Evolutionary conservation across 805 yeast species (phyloP), one percentile per base, ranked within the genome.

Genomic region (Candida railenensis): DNA sequence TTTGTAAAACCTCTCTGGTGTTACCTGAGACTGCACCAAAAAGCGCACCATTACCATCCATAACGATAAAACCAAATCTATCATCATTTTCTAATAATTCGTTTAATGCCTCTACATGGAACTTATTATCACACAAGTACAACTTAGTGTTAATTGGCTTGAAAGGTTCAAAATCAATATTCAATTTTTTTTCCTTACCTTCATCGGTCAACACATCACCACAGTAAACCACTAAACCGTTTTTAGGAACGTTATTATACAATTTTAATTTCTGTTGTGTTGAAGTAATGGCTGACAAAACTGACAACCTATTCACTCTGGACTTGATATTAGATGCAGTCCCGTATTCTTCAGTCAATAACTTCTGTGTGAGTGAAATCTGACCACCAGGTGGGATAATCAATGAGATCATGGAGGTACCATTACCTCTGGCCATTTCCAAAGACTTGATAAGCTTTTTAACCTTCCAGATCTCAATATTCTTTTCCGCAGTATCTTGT

Each of bases 11-110:
- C 52, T 94, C 97, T 77, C 99, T 86, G 40, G 96, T 91, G 74
- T 94, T 94, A 67, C 99, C 99, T 39, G 95, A 83, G 46, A 94
- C 82, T 16, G 95, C 80, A 71, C 99, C 99, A 58, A 94, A 94
- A 55, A 94, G 76, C 2, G 97, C 89, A 50, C 99, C 99, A 68
- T 91, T 90, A 89, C 99, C 99, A 73, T 94, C 99, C 99, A 94
- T 94, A 60, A 94, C 86, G 58, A 94, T 95, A 73, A 94, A 94
- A 43, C 99, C 99, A 58, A 92, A 94, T 69, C 87, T 83, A 67
- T 95, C 97, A 70, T 94, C 99, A 54, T 89, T 83, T 74, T 94
- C 97, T 53, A 94, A 77, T 62, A 94, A 79, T 73, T 94, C 99
- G 40, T 96, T 80, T 46, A 94, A 79, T 4, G 96, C 97, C 73